These are phyloP conservation scores for Trypanosoma platydactyli DNA, from an alignment of 208 protist genomes.

Conservation along the genomic window DNA sequence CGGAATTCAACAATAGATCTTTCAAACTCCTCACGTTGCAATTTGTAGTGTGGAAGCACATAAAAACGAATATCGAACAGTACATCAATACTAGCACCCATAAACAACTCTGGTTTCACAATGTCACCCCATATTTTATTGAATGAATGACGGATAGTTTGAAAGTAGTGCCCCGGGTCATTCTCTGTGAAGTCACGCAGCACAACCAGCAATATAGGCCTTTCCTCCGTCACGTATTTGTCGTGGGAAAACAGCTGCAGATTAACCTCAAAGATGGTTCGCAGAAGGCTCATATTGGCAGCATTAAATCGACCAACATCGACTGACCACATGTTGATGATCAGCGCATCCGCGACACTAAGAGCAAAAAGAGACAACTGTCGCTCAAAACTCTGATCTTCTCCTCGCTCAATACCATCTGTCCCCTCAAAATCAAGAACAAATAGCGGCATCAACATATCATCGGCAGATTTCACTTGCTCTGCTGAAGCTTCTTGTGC, in stretches of 20 bases:
- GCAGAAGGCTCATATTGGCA: slow-evolving; percentile 94
- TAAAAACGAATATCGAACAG: slow-evolving; percentile 76
- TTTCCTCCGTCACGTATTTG: slow-evolving; percentile 74
- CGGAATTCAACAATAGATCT: slow-evolving; percentile 45
- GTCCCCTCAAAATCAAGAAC: slow-evolving; percentile 98
- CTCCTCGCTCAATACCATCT: slow-evolving; percentile 95
- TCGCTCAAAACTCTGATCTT: slow-evolving; percentile 96
- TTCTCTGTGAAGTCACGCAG: slow-evolving; percentile 94
- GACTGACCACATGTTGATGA: slow-evolving; percentile 97
- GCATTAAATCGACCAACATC: slow-evolving; percentile 96
- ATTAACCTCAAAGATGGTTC: slow-evolving; percentile 96
- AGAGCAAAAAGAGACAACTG: slow-evolving; percentile 97
- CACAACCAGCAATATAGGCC: slow-evolving; percentile 96
- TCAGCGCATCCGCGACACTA: slow-evolving; percentile 94
- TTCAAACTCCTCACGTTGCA: slow-evolving; percentile 72
- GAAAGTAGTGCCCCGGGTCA: slow-evolving; percentile 72
- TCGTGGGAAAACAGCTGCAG: slow-evolving; percentile 93
- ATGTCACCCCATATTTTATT: slow-evolving; percentile 93
- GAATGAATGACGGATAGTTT: slow-evolving; percentile 89
- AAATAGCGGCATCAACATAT: slow-evolving; percentile 52
- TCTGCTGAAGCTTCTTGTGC: neutral
- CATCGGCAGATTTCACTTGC: slow-evolving; percentile 19
- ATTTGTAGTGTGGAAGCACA: slow-evolving; percentile 84
- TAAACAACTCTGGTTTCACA: slow-evolving; percentile 61
- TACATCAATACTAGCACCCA: slow-evolving; percentile 53